Evolutionary conservation across 202 grass and related monocot genomes (phyloP).

Genomic region (Alloteropsis angusta): DNA sequence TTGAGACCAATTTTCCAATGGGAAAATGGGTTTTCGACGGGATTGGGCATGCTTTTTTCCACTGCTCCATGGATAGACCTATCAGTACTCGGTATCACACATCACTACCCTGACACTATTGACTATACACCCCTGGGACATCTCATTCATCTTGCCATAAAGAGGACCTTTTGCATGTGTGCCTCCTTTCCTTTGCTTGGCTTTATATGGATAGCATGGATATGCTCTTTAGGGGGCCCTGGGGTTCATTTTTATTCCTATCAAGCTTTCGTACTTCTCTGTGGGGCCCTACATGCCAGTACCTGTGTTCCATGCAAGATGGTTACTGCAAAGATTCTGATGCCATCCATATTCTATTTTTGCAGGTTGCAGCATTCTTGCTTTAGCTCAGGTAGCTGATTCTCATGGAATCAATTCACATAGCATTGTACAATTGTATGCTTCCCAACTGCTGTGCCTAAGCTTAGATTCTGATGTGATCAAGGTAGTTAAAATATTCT

Average conservation of each 20-base stretch:
- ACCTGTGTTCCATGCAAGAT: slow-evolving; percentile 9
- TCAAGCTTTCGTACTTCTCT: slow-evolving; percentile 39
- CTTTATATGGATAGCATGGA: slow-evolving; percentile 53
- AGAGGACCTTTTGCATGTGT: slow-evolving; percentile 34
- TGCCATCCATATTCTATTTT: not conserved
- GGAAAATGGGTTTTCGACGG: slow-evolving; percentile 32
- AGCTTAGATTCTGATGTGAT: not conserved
- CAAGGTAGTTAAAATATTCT: not conserved
- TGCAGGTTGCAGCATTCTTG: not conserved
- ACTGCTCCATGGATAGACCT: slow-evolving; percentile 58
- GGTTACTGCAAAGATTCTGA: not conserved
- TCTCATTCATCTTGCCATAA: slow-evolving; percentile 48
- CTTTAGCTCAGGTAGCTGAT: not conserved
- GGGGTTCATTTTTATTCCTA: slow-evolving; percentile 33
- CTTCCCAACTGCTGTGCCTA: slow-evolving; percentile 4
- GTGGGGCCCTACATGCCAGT: not conserved
- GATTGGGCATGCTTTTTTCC: slow-evolving; percentile 42
- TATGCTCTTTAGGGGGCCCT: slow-evolving; percentile 25
- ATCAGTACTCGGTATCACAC: slow-evolving; percentile 28
- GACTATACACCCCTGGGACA: not conserved
- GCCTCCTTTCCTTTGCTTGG: slow-evolving; percentile 44
- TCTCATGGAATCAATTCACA: not conserved
- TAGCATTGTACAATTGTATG: not conserved
- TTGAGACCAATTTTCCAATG: slow-evolving; percentile 30
- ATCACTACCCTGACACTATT: slow-evolving; percentile 49